Percentiles rank a stretch among this genome's conserved stretches.
Conservation (phyloP, 306 rosid species). For the Trichosanthes truncata region DNA sequence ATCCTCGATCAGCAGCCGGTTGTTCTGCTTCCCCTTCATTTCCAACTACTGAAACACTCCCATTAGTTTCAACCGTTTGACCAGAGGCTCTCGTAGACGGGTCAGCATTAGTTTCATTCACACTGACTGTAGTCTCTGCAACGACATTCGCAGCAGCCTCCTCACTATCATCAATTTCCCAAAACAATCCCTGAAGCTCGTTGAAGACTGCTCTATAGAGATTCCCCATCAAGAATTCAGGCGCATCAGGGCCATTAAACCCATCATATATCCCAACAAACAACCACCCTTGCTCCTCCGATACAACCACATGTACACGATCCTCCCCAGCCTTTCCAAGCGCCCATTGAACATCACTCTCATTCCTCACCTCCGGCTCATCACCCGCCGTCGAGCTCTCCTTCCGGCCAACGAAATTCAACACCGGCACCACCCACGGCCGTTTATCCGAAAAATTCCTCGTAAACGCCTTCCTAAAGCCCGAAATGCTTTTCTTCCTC, state of each 20-base stretch:
- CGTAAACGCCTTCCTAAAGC: slow-evolving; percentile 59
- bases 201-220: slow-evolving; percentile 69
- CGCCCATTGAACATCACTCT: slow-evolving; percentile 80
- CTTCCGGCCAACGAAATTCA: slow-evolving; percentile 61
- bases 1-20: slow-evolving; percentile 17
- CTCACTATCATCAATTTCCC: slow-evolving; percentile 45
- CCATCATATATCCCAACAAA: slow-evolving; percentile 90
- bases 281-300: slow-evolving; percentile 89
- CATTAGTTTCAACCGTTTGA: slow-evolving; percentile 9
- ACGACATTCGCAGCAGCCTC: slow-evolving; percentile 21
- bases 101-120: slow-evolving; percentile 8
- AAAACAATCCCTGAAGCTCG: slow-evolving; percentile 84
- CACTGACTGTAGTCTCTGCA: slow-evolving; percentile 18
- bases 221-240: slow-evolving; percentile 76
- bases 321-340: slow-evolving; percentile 92
- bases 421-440: slow-evolving; percentile 90
- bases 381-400: slow-evolving; percentile 35
- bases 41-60: slow-evolving; percentile 8
- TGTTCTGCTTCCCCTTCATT: slow-evolving; percentile 15
- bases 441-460: slow-evolving; percentile 62
- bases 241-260: slow-evolving; percentile 85
- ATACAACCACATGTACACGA: slow-evolving; percentile 81
- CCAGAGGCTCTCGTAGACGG: slow-evolving; percentile 1
- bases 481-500: slow-evolving; percentile 59
- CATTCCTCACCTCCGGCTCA: slow-evolving; percentile 28